These are phyloP conservation scores for Candida orba DNA, from an alignment of 805 yeast species.

Conservation along the genomic window DNA sequence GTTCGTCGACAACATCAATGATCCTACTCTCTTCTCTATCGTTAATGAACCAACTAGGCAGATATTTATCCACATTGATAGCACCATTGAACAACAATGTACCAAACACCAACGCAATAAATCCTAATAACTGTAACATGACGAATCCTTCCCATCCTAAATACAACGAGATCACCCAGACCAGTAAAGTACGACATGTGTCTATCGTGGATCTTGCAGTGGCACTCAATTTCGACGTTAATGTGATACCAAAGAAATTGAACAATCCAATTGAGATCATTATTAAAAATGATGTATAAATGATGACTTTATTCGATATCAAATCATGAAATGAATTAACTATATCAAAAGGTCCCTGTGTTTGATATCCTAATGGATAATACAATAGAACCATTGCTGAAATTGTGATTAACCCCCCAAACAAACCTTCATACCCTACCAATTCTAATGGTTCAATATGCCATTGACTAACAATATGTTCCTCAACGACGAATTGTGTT, in stretches of 20 bases:
- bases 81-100: conserved; percentile 71
- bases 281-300: conserved; percentile 50
- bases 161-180: conserved; percentile 63
- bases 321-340: conserved; percentile 42
- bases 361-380: conserved; percentile 31
- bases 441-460: conserved; percentile 53
- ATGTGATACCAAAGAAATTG: conserved; percentile 65
- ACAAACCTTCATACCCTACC: conserved; percentile 71
- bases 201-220: conserved; percentile 76
- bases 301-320: conserved; percentile 34
- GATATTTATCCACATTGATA: conserved; percentile 41
- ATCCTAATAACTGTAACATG: conserved; percentile 57
- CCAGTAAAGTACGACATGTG: conserved; percentile 65
- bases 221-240: conserved; percentile 61
- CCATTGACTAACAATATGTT: conserved; percentile 48
- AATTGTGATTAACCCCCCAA: conserved; percentile 45
- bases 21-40: conserved; percentile 18
- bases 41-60: conserved; percentile 41
- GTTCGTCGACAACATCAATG: conserved; percentile 34
- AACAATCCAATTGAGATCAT: conserved; percentile 68
- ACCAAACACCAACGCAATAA: conserved; percentile 56
- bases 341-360: conserved; percentile 45
- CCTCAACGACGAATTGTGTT: conserved; percentile 72
- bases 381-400: conserved; percentile 38
- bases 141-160: conserved; percentile 74